Conservation (phyloP, 345 rosid species). For the Sonneratia caseolaris region DNA sequence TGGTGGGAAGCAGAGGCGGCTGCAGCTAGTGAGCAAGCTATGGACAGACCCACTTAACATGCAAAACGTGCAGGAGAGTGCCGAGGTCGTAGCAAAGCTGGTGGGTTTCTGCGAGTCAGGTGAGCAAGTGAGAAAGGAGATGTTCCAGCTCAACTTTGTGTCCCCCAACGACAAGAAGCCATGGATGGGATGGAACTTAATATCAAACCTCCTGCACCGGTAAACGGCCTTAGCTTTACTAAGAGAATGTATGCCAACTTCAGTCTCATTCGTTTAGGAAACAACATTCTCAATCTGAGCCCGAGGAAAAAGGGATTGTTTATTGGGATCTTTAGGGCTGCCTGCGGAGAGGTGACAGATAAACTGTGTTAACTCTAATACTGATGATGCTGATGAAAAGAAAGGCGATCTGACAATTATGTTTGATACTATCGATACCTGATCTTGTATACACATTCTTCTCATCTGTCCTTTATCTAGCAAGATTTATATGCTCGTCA, state of each 20-base stretch:
- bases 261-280: background rate
- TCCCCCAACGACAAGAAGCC: slow-evolving; percentile 73
- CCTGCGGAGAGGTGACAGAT: background rate
- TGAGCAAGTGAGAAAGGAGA: slow-evolving; percentile 68
- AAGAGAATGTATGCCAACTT: background rate
- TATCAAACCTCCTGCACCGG: slow-evolving; percentile 61
- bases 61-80: slow-evolving; percentile 69
- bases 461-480: too few relatives aligned
- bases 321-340: background rate
- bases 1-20: slow-evolving; percentile 74
- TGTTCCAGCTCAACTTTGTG: slow-evolving; percentile 77
- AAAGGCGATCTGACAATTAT: background rate
- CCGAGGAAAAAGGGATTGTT: too few relatives aligned
- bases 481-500: too few relatives aligned
- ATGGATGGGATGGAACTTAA: slow-evolving; percentile 95
- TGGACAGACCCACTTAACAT: slow-evolving; percentile 80
- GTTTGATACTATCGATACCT: too few relatives aligned
- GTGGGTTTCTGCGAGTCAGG: slow-evolving; percentile 83
- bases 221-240: slow-evolving; percentile 9
- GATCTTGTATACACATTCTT: too few relatives aligned
- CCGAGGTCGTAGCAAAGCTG: slow-evolving; percentile 70
- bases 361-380: background rate
- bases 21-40: slow-evolving; percentile 70
- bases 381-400: background rate
- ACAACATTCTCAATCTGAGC: background rate